These are phyloP conservation scores for Trichoderma reesei DNA, from an alignment of 495 filamentous ascomycete species.

Conservation along the genomic window DNA sequence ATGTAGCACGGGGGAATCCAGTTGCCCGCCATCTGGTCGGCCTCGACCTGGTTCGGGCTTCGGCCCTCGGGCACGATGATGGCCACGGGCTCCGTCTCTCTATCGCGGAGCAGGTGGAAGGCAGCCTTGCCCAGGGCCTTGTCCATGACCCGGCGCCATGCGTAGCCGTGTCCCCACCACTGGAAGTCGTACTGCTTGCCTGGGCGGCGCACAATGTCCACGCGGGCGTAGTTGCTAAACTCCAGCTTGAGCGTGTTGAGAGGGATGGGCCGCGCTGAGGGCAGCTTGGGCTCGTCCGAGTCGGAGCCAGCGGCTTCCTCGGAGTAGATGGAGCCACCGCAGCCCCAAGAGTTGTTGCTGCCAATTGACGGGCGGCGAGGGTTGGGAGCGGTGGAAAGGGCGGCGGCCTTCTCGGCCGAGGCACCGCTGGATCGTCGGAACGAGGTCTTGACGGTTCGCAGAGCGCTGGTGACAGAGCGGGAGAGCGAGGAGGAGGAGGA, in stretches of 20 bases:
- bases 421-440: constrained; percentile 37
- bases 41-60: constrained; percentile 55
- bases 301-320: constrained; percentile 21
- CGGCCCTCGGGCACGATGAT: constrained; percentile 77
- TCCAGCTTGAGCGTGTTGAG: constrained; percentile 79
- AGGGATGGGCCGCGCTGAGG: constrained; percentile 34
- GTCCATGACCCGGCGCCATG: constrained; percentile 67
- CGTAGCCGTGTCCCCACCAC: constrained; percentile 82
- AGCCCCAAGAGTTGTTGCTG: constrained; percentile 13
- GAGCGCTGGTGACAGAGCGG: constrained; percentile 59
- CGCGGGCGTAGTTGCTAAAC: constrained; percentile 94
- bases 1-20: constrained; percentile 88
- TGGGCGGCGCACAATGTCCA: constrained; percentile 68
- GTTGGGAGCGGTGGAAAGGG: constrained; percentile 34
- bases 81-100: constrained; percentile 55
- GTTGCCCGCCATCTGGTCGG: constrained; percentile 70
- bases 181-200: constrained; percentile 74
- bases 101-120: constrained; percentile 65
- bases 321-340: constrained; percentile 5
- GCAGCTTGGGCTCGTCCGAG: constrained; percentile 17
- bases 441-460: constrained; percentile 33
- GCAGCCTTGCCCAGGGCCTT: constrained; percentile 52
- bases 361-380: constrained; percentile 22
- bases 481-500: background rate
- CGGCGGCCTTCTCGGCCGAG: constrained; percentile 36